A percentile compares a stretch with the other conserved stretches of the same genome.
These are phyloP conservation scores for Bonia amplexicaulis DNA, from an alignment of 176 grass and related monocot genomes.

Conservation along the genomic window DNA sequence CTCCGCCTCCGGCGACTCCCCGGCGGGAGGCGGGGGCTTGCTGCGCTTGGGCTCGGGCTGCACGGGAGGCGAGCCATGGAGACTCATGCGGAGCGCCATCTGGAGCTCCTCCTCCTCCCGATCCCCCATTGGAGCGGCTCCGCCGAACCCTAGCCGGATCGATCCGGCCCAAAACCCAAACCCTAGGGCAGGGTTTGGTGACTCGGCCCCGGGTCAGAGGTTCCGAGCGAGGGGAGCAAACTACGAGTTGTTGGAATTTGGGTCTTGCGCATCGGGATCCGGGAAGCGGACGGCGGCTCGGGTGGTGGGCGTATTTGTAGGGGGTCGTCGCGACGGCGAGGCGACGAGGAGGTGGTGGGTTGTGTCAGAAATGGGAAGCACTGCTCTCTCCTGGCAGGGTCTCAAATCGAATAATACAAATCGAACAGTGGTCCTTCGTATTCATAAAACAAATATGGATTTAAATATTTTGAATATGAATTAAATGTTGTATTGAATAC, in stretches of 20 bases:
- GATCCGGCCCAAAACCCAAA: slow-evolving; percentile 38
- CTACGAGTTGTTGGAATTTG: background rate
- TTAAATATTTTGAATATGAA: too few relatives aligned
- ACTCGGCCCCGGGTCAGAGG: background rate
- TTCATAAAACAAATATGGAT: too few relatives aligned
- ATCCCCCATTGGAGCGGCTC: slow-evolving; percentile 51
- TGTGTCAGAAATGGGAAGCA: slow-evolving; percentile 23
- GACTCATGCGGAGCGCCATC: slow-evolving; percentile 96
- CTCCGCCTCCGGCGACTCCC: slow-evolving; percentile 62
- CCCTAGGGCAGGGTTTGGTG: slow-evolving; percentile 34
- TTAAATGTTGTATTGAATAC: too few relatives aligned
- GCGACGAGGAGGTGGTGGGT: slow-evolving; percentile 16
- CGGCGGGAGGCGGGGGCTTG: slow-evolving; percentile 45
- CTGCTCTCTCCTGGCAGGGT: background rate
- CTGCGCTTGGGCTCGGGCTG: slow-evolving; percentile 87
- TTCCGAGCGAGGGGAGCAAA: background rate
- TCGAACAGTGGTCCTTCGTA: too few relatives aligned
- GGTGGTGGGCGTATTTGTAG: slow-evolving; percentile 37
- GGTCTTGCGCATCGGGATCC: slow-evolving; percentile 36
- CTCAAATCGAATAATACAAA: too few relatives aligned
- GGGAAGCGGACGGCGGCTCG: slow-evolving; percentile 25
- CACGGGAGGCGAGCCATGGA: slow-evolving; percentile 67
- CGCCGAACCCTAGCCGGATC: slow-evolving; percentile 16
- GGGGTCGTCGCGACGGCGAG: slow-evolving; percentile 33
- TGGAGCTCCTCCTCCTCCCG: slow-evolving; percentile 87